These are phyloP conservation scores for Phlyctochytrium bullatum DNA, from an alignment of 192 early-diverging fungal species.

Conservation along the genomic window DNA sequence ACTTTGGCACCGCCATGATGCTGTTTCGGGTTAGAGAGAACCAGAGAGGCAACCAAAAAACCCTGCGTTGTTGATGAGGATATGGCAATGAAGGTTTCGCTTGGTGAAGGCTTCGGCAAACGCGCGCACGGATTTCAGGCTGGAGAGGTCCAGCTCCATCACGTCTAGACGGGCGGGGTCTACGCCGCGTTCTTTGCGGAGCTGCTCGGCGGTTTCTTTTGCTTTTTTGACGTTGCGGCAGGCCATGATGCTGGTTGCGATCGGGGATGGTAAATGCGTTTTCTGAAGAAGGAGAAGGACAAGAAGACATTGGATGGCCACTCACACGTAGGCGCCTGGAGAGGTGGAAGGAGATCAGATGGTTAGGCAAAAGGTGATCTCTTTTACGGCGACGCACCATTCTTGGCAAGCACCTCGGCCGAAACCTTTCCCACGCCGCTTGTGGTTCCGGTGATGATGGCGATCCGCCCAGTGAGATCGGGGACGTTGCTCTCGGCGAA, in stretches of 20 bases:
- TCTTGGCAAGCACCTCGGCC: background rate
- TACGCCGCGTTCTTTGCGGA: conserved; percentile 7
- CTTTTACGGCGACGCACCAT: background rate
- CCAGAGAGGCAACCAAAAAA: conserved; percentile 5
- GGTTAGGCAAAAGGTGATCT: too few species aligned
- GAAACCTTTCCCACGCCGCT: conserved; percentile 15
- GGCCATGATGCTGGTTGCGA: conserved; percentile 21
- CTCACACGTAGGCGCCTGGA: too few species aligned
- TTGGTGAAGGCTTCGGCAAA: conserved; percentile 11
- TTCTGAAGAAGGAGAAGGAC: too few species aligned
- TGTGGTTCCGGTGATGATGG: conserved; percentile 26
- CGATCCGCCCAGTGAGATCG: conserved; percentile 24
- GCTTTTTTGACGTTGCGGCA: conserved; percentile 25
- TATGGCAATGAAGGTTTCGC: conserved; percentile 6
- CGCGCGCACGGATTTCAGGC: conserved; percentile 19
- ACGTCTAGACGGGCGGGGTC: conserved; percentile 33
- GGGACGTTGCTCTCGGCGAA: conserved; percentile 7
- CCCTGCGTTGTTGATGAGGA: conserved; percentile 32
- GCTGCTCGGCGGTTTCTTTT: conserved; percentile 21
- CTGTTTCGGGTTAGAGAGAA: conserved; percentile 28
- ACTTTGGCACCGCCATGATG: conserved; percentile 52
- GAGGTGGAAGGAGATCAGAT: too few species aligned
- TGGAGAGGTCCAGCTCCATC: conserved; percentile 29
- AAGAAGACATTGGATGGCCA: too few species aligned
- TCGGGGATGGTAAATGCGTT: too few species aligned